A percentile compares a stretch with the other conserved stretches of the same genome.
phyloP scores from a whole-genome alignment of 73 alveolate genomes.

The Tetrahymena malaccensis region DNA sequence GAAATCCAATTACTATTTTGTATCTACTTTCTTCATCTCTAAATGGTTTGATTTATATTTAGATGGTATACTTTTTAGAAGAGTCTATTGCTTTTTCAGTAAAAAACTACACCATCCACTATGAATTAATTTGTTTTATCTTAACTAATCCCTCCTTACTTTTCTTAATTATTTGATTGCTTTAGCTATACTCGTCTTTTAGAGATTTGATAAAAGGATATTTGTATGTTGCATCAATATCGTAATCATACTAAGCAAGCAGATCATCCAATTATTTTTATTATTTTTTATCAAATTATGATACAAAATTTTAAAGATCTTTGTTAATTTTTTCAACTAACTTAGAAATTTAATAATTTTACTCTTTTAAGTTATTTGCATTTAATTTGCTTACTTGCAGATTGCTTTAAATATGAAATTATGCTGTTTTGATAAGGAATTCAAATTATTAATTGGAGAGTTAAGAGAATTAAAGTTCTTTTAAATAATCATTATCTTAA shows the following conservation, averaged over 20 bases:
- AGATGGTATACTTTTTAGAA: background rate
- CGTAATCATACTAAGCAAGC: background rate
- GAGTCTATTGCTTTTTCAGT: background rate
- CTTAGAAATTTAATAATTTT: background rate
- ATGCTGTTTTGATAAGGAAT: no score
- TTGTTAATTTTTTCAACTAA: background rate
- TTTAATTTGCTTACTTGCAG: no score
- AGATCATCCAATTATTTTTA: no score
- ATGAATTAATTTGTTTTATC: no score
- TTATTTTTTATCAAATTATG: no score
- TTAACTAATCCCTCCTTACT: background rate
- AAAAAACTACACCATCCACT: background rate
- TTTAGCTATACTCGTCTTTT: background rate
- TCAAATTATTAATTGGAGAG: background rate
- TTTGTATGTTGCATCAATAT: background rate
- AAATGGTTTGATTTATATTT: background rate
- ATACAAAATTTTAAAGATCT: background rate
- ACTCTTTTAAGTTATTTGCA: no score
- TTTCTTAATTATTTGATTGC: no score
- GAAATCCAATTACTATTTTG: background rate
- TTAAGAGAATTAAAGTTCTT: background rate
- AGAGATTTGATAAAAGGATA: background rate
- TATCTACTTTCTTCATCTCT: background rate
- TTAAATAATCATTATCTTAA: background rate
- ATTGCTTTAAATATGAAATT: no score